These are phyloP conservation scores for Diatrype stigma DNA, from an alignment of 2,329 filamentous ascomycete species.

Conservation along the genomic window DNA sequence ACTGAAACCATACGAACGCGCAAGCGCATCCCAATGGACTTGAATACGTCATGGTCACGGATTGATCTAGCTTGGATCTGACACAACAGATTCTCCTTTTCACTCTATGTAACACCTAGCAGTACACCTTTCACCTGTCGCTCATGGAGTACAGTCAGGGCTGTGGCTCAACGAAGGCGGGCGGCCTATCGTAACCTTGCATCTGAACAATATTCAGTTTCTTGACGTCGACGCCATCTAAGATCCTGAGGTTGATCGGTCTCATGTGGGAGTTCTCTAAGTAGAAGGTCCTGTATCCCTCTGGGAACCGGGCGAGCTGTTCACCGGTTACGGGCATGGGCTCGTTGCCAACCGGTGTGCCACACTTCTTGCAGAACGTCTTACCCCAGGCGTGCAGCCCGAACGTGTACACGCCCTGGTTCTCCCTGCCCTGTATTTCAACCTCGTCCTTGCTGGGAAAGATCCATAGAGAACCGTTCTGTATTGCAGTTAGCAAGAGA, in stretches of 20 bases:
- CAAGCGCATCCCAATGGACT: no score
- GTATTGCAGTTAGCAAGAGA: constrained; percentile 1
- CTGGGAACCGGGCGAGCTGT: constrained; percentile 19
- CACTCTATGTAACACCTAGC: no score
- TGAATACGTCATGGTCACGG: no score
- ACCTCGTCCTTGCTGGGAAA: constrained; percentile 38
- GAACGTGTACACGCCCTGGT: constrained; percentile 37
- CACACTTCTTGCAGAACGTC: constrained; percentile 46
- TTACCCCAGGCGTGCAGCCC: constrained; percentile 29
- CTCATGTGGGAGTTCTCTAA: no score
- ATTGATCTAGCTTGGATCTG: no score
- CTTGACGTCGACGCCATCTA: constrained; percentile 18
- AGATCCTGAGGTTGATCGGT: constrained; percentile 23
- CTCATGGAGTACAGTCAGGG: constrained; percentile 3
- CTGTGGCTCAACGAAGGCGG: constrained; percentile 31
- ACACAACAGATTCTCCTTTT: no score
- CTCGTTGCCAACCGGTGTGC: constrained; percentile 37
- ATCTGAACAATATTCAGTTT: constrained; percentile 12
- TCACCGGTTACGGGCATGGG: constrained; percentile 28
- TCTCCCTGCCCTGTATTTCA: constrained; percentile 35
- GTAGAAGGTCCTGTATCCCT: background rate
- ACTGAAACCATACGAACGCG: no score
- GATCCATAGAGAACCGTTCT: constrained; percentile 42
- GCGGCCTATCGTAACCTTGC: constrained; percentile 19
- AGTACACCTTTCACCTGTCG: background rate